These are phyloP conservation scores for Vitrella brassicaformis DNA, from an alignment of 73 alveolate species.

Conservation along the genomic window DNA sequence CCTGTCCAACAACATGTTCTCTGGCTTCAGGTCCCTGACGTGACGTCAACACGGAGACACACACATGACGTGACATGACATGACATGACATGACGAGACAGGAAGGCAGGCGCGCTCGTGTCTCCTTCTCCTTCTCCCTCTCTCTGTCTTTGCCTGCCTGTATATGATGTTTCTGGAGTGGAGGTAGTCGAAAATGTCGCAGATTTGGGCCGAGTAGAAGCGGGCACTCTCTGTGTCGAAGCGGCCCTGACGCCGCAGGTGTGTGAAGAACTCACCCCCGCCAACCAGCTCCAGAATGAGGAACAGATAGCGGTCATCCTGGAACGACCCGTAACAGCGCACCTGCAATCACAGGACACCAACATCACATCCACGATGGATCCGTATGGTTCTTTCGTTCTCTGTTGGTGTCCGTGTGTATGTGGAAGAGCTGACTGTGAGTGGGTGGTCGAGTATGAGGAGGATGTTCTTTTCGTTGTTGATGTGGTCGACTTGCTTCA, in stretches of 20 bases:
- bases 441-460: conserved; percentile 83
- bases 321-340: conserved; percentile 47
- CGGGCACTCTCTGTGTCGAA: conserved; percentile 50
- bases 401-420: neutral
- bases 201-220: conserved; percentile 68
- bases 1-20: neutral
- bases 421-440: conserved; percentile 50
- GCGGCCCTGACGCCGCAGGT: conserved; percentile 14
- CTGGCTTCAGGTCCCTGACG: neutral
- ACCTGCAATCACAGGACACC: neutral
- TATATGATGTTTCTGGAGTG: conserved; percentile 60
- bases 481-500: conserved; percentile 89
- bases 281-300: conserved; percentile 70
- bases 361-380: neutral
- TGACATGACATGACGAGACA: no score
- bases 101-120: no score
- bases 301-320: conserved; percentile 75
- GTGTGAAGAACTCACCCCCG: conserved; percentile 38
- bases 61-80: neutral
- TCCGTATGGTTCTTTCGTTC: neutral
- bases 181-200: conserved; percentile 54
- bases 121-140: neutral
- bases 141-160: conserved; percentile 37
- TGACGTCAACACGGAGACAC: no score
- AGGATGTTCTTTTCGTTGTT: conserved; percentile 84